Percentiles rank a stretch among this genome's conserved stretches.
These are phyloP conservation scores for Phyllostachys edulis DNA, from an alignment of 176 grass and related monocot genomes.

Conservation along the genomic window DNA sequence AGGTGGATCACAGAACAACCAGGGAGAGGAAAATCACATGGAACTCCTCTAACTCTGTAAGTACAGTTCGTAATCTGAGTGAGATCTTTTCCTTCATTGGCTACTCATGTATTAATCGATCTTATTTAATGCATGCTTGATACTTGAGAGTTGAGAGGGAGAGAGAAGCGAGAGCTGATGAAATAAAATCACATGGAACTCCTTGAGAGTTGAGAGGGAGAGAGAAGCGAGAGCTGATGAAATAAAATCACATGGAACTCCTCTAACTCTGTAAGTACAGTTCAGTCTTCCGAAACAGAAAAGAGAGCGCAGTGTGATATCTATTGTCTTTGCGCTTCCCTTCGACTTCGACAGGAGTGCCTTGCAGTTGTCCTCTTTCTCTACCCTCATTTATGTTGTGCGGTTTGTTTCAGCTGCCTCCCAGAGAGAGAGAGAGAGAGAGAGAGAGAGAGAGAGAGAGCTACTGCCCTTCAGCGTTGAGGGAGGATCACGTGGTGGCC, in stretches of 20 bases:
- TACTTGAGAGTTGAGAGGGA: background rate
- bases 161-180: no score
- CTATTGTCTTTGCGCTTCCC: constrained; percentile 39
- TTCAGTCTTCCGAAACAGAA: constrained; percentile 7
- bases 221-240: no score
- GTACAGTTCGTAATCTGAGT: background rate
- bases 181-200: no score
- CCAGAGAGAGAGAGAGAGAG: background rate
- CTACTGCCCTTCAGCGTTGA: constrained; percentile 23
- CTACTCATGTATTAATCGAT: background rate
- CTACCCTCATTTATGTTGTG: constrained; percentile 47
- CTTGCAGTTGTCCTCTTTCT: constrained; percentile 43
- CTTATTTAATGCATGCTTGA: background rate
- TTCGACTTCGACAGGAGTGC: constrained; percentile 26
- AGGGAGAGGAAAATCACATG: constrained; percentile 7
- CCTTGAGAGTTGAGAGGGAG: background rate
- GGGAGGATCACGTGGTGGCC: constrained; percentile 62
- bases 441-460: constrained; percentile 6
- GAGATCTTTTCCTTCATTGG: constrained; percentile 16
- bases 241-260: no score
- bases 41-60: no score
- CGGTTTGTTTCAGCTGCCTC: constrained; percentile 39
- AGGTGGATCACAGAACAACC: constrained; percentile 43
- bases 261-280: constrained; percentile 25
- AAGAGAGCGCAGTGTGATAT: constrained; percentile 39